These are phyloP conservation scores for Geotrichum cucujoidarum DNA, from an alignment of 1,139 yeast species.

Conservation along the genomic window DNA sequence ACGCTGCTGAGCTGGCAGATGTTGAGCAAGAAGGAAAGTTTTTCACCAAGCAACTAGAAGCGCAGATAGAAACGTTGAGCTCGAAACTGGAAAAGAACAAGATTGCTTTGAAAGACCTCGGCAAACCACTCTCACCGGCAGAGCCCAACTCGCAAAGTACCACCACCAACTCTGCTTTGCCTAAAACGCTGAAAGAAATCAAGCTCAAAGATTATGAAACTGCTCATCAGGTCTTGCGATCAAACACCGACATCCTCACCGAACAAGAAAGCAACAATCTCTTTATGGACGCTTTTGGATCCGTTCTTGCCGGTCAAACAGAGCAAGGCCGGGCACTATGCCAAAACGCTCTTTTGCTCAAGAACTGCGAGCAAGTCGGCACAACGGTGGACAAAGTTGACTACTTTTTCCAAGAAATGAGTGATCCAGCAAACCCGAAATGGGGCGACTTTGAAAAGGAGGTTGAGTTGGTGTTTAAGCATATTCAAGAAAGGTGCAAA, in stretches of 20 bases:
- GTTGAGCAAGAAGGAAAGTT: slow-evolving; percentile 41
- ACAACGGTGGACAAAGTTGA: slow-evolving; percentile 49
- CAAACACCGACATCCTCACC: slow-evolving; percentile 64
- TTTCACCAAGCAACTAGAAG: slow-evolving; percentile 30
- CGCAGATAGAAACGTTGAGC: slow-evolving; percentile 34
- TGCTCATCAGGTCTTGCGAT: slow-evolving; percentile 49
- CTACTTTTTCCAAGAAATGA: slow-evolving; percentile 62
- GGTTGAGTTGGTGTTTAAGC: slow-evolving; percentile 62
- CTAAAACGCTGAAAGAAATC: slow-evolving; percentile 58
- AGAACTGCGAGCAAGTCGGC: slow-evolving; percentile 59
- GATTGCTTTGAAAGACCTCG: slow-evolving; percentile 39
- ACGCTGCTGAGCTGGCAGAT: slow-evolving; percentile 47
- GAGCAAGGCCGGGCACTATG: slow-evolving; percentile 58
- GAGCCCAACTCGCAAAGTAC: not conserved
- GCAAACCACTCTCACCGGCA: no score
- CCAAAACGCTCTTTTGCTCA: slow-evolving; percentile 74
- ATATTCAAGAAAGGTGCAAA: slow-evolving; percentile 41
- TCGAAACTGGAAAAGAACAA: slow-evolving; percentile 53
- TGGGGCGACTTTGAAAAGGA: slow-evolving; percentile 64
- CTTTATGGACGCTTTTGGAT: slow-evolving; percentile 86
- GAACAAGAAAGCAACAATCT: slow-evolving; percentile 88
- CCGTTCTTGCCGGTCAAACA: slow-evolving; percentile 59
- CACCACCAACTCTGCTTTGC: slow-evolving; percentile 42
- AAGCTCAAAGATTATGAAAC: slow-evolving; percentile 44
- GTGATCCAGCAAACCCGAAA: slow-evolving; percentile 53